phyloP scores from a whole-genome alignment of 257 asterid genomes.

The Nicotiana obtusifolia region DNA sequence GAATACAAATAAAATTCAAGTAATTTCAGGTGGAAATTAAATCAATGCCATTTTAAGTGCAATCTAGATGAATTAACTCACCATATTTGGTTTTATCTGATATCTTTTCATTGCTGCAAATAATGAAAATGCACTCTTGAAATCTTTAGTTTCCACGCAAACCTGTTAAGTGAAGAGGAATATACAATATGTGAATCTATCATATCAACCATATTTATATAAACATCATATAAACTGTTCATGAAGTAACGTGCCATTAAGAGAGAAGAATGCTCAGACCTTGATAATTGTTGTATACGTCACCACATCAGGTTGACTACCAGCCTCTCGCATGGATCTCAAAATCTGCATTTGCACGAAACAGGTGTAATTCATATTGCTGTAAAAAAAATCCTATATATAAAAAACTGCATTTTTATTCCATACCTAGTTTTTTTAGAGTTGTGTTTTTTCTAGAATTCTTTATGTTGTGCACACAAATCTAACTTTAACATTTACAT shows the following conservation, averaged over 20 bases:
- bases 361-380: constrained; percentile 8
- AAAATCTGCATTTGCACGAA: constrained; percentile 58
- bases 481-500: not conserved
- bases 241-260: not conserved
- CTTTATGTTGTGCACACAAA: not conserved
- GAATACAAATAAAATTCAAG: not conserved
- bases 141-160: constrained; percentile 60
- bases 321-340: constrained; percentile 70
- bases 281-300: constrained; percentile 87
- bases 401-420: not conserved
- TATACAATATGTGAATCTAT: not conserved
- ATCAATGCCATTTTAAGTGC: not conserved
- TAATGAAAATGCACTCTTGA: constrained; percentile 58
- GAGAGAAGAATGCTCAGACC: constrained; percentile 37
- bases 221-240: not conserved
- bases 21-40: not conserved
- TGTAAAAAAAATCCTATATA: not conserved
- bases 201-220: constrained; percentile 7
- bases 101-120: constrained; percentile 71
- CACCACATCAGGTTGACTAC: constrained; percentile 83
- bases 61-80: constrained; percentile 18
- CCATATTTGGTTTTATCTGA: constrained; percentile 81
- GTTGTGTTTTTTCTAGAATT: not conserved
- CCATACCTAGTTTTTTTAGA: not conserved
- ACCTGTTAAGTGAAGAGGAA: constrained; percentile 48